Percentiles rank a stretch among this genome's conserved stretches.
Evolutionary conservation across 805 yeast genomes (phyloP).

Genomic region (Ogataea allantospora): DNA sequence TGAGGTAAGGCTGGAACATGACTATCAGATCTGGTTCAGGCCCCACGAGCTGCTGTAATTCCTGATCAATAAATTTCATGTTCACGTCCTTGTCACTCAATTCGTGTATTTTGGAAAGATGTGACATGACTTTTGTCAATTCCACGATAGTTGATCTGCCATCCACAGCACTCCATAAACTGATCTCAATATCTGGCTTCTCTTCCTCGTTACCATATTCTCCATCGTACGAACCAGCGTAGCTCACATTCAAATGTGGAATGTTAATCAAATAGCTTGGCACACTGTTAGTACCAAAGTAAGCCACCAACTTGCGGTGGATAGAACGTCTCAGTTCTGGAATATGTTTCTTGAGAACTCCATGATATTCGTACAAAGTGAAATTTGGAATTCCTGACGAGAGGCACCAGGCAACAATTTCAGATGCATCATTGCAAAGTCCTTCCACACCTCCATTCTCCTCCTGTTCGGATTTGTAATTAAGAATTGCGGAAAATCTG

Average conservation of each 20-base stretch:
- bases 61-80: conserved; percentile 71
- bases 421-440: conserved; percentile 71
- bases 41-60: conserved; percentile 72
- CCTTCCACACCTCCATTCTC: conserved; percentile 91
- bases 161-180: conserved; percentile 69
- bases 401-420: conserved; percentile 82
- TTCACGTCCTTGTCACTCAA: conserved; percentile 66
- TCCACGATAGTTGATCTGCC: conserved; percentile 91
- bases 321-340: conserved; percentile 58
- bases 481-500: conserved; percentile 72
- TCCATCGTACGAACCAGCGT: conserved; percentile 40
- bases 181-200: conserved; percentile 52
- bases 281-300: conserved; percentile 68
- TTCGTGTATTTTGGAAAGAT: conserved; percentile 60
- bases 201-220: conserved; percentile 27
- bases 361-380: conserved; percentile 77
- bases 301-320: conserved; percentile 56
- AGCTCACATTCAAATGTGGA: conserved; percentile 62
- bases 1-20: conserved; percentile 81
- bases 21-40: conserved; percentile 90
- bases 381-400: conserved; percentile 78
- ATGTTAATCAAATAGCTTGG: conserved; percentile 63
- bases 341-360: conserved; percentile 55
- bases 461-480: conserved; percentile 69
- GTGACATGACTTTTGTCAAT: conserved; percentile 82